Evolutionary conservation across 2,329 filamentous ascomycete genomes (phyloP).

Genomic region (Albifimbria verrucaria): DNA sequence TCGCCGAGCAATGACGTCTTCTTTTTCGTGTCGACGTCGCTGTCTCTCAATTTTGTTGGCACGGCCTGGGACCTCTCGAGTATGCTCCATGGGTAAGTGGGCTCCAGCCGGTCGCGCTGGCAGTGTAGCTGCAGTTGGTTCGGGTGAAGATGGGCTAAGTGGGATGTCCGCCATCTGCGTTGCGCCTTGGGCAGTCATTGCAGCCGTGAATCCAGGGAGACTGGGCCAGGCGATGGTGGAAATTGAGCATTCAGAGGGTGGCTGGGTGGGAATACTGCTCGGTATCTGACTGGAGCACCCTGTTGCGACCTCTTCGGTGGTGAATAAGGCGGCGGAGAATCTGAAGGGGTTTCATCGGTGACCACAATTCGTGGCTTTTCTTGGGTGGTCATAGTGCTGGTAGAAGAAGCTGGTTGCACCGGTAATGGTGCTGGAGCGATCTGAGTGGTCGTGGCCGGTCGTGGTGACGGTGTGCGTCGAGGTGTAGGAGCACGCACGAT

Average conservation of each 20-base stretch:
- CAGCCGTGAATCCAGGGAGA: constrained; percentile 61
- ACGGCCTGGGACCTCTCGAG: constrained; percentile 34
- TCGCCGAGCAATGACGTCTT: constrained; percentile 57
- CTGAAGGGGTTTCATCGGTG: constrained; percentile 32
- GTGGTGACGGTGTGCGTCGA: constrained; percentile 28
- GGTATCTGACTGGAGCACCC: constrained; percentile 44
- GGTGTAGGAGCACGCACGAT: constrained; percentile 35
- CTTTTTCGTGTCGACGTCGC: constrained; percentile 59
- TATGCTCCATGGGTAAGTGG: constrained; percentile 43
- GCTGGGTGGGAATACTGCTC: constrained; percentile 55
- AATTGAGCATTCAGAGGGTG: constrained; percentile 44
- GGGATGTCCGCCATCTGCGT: constrained; percentile 60
- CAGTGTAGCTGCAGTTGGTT: constrained; percentile 22
- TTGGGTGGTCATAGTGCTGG: constrained; percentile 12
- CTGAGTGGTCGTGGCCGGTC: constrained; percentile 9
- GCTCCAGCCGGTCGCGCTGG: constrained; percentile 43
- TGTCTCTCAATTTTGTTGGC: constrained; percentile 46
- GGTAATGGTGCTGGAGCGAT: constrained; percentile 16
- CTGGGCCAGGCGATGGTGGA: constrained; percentile 56
- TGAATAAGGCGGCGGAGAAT: constrained; percentile 56
- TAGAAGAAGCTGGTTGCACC: constrained; percentile 12
- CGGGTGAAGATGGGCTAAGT: constrained; percentile 38
- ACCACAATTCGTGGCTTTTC: constrained; percentile 39
- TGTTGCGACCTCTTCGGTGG: constrained; percentile 35
- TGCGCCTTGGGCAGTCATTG: constrained; percentile 60